Base-by-base conservation (phyloP, 805 yeast species). In the Nakazawaea laoshanensis region DNA sequence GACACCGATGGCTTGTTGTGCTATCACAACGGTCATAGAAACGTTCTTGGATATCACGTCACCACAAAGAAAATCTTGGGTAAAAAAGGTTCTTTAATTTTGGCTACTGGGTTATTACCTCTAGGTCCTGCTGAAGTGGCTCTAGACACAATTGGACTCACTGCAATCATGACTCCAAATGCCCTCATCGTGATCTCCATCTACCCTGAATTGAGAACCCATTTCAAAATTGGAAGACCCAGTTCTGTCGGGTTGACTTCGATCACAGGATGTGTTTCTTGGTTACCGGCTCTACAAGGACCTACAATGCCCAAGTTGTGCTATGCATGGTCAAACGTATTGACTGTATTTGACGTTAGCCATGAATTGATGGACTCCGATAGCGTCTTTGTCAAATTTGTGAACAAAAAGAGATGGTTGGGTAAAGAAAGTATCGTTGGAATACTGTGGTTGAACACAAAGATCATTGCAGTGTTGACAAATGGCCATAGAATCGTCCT, bases 281-380 rank as follows among this genome's bases (percentile, higher is more conserved):
- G 89, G 92, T 77, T 61, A 42, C 92, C 92, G 0, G 68, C 66
- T 8, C 42, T 41, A 11, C 47, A 47, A 19, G 45, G 52, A 6
- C 35, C 26, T 48, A 44, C 43, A 46, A 44, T 54, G 1, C 70
- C 85, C 0, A 55, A 65, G 38, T 50, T 84, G 26, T 88, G 82
- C 0, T 82, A 77, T 42, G 63, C 82, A 24, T 81, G 86, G 81
- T 61, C 72, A n/a, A 74, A 76, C 38, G 59, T 63, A 6, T 44
- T 83, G 33, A 72, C 76, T 0, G 46, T 84, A 2, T 42, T 77
- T 7, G 79, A 77, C 35, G 51, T 78, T 3, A 52, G 49, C 13
- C 50, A 60, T 33, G 60, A 59, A 9, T 48, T 53, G 0, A 35
- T 48, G 5, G 53, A 46, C 2, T 50, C 43, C 8, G 41, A 46